These are phyloP conservation scores for Curvularia eragrostidis DNA, from an alignment of 2,329 filamentous ascomycete species.

Conservation along the genomic window DNA sequence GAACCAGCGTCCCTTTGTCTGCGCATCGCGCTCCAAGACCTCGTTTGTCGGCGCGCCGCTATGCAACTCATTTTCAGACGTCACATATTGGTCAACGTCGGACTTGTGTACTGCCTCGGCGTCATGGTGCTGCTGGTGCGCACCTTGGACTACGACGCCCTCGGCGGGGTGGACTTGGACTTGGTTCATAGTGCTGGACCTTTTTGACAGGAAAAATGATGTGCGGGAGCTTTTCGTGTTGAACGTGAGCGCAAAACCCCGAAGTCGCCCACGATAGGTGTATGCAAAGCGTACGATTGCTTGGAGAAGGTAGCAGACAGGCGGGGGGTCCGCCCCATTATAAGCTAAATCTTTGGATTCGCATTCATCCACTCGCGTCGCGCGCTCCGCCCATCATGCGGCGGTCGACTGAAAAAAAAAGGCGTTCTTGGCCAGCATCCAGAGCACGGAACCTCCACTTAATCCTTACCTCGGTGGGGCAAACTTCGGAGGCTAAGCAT, in stretches of 20 bases:
- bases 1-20: conserved; percentile 58
- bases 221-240: conserved; percentile 45
- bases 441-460: conserved; percentile 18
- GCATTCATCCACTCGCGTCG: conserved; percentile 10
- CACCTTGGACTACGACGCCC: conserved; percentile 25
- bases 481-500: conserved; percentile 24
- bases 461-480: conserved; percentile 17
- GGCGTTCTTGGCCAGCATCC: conserved; percentile 28
- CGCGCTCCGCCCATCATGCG: conserved; percentile 10
- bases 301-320: conserved; percentile 8
- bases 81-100: conserved; percentile 24
- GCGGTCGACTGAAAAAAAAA: conserved; percentile 28
- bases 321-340: conserved; percentile 33
- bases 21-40: conserved; percentile 46
- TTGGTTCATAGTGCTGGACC: conserved; percentile 17
- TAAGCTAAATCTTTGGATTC: conserved; percentile 18
- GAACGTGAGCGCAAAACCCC: conserved; percentile 52
- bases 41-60: conserved; percentile 23
- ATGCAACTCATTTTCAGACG: conserved; percentile 41
- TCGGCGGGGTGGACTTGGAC: conserved; percentile 20
- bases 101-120: conserved; percentile 22
- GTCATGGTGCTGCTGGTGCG: conserved; percentile 27
- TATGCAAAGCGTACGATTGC: conserved; percentile 11
- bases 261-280: conserved; percentile 49
- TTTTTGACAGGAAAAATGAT: not conserved